phyloP scores from a whole-genome alignment of 2,329 filamentous ascomycete species.

The Rutstroemia sydowiana region DNA sequence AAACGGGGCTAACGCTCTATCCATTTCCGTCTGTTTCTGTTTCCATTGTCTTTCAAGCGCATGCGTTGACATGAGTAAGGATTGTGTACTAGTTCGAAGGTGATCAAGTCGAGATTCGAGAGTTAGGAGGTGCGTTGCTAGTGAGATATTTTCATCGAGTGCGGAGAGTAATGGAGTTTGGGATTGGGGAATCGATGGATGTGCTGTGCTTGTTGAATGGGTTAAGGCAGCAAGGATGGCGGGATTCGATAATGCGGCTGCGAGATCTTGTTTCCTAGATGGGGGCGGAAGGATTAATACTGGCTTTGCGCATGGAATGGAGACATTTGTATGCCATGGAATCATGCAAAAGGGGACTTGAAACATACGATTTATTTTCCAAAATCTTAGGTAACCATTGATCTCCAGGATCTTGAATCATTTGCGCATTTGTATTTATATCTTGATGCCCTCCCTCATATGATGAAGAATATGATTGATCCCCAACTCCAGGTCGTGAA shows the following conservation, averaged over 20 bases:
- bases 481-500: slow-evolving; percentile 22
- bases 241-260: slow-evolving; percentile 57
- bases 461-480: slow-evolving; percentile 11
- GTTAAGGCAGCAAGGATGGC: slow-evolving; percentile 68
- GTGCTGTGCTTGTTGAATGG: slow-evolving; percentile 56
- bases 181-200: slow-evolving; percentile 63
- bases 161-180: slow-evolving; percentile 57
- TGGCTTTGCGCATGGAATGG: background rate
- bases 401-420: slow-evolving; percentile 52
- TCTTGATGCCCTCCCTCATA: slow-evolving; percentile 15
- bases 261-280: slow-evolving; percentile 68
- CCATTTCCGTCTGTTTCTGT: slow-evolving; percentile 82
- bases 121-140: slow-evolving; percentile 55
- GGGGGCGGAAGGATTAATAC: background rate
- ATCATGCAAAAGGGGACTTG: background rate
- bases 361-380: slow-evolving; percentile 73
- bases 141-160: slow-evolving; percentile 63
- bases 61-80: slow-evolving; percentile 73
- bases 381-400: slow-evolving; percentile 73
- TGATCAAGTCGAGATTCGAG: slow-evolving; percentile 50
- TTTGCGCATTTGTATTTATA: too few relatives aligned
- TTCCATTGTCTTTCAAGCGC: slow-evolving; percentile 90
- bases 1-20: slow-evolving; percentile 75
- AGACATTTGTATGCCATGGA: background rate
- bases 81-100: slow-evolving; percentile 66